These are phyloP conservation scores for Ganoderma lingzhi DNA, from an alignment of 1,284 basidiomycete genomes.

Conservation along the genomic window DNA sequence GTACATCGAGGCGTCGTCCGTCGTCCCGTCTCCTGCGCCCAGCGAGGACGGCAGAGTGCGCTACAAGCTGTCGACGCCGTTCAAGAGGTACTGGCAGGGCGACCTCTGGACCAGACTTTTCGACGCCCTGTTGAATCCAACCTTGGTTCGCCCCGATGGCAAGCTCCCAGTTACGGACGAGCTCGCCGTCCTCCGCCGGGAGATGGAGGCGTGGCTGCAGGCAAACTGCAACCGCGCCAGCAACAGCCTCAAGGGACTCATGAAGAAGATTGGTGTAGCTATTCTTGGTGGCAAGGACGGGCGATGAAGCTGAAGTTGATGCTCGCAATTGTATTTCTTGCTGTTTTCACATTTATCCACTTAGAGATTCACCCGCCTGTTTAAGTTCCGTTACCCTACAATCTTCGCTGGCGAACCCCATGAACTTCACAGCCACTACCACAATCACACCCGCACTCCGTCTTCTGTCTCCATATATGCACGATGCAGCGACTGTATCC, in stretches of 20 bases:
- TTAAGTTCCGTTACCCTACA: not conserved
- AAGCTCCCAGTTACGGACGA: constrained; percentile 77
- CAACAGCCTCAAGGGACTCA: constrained; percentile 84
- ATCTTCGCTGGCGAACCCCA: constrained; percentile 23
- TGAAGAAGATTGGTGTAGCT: constrained; percentile 78
- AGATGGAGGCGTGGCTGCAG: constrained; percentile 92
- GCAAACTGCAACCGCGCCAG: constrained; percentile 86
- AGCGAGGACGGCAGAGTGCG: constrained; percentile 45
- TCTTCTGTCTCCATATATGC: not conserved
- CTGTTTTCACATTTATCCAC: not conserved
- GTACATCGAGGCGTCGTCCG: constrained; percentile 82
- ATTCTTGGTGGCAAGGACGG: constrained; percentile 37
- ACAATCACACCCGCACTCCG: not conserved
- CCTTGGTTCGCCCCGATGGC: constrained; percentile 57
- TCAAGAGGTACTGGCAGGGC: constrained; percentile 97
- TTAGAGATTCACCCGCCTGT: not conserved
- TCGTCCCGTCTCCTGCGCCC: constrained; percentile 47
- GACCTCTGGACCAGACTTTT: constrained; percentile 90
- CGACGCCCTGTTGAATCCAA: constrained; percentile 87
- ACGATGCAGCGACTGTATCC: not conserved
- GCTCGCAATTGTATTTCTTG: not conserved
- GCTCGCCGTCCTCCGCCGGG: constrained; percentile 67
- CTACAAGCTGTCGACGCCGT: constrained; percentile 76
- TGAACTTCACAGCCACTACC: constrained; percentile 5
- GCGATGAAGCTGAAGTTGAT: constrained; percentile 8